Evolutionary conservation across 352 stramenopile genomes (phyloP), one percentile per base, ranked within the genome.

Genomic region (Phytophthora foliorum): DNA sequence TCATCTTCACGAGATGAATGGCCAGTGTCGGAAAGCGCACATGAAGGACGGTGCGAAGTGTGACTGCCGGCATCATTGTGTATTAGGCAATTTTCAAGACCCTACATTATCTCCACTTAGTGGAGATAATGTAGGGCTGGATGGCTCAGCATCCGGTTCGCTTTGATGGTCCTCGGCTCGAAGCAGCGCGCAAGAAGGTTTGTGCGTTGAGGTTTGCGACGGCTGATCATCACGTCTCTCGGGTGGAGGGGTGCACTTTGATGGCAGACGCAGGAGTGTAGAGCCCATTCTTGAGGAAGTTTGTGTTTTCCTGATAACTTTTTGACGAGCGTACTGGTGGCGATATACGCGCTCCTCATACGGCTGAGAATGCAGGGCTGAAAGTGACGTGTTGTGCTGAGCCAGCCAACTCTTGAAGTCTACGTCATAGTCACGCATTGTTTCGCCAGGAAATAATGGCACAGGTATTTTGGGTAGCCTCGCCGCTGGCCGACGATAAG

Each of bases 381-480:
- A 42, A 21, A 60, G 19, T 3, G 16, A 32, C 16, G 24, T 10
- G 29, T 36, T 46, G 25, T 49, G 36, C 50, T 36, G 10, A 21
- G 8, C 9, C 5, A 60, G 38, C 50, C 59, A 67, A 5, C 2
- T n/a, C n/a, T n/a, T 13, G 34, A 77, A 74, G 3, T 13, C 10
- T 5, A 8, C 6, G 29, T 77, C 63, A 42, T 66, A 70, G 24
- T 65, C 36, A 19, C 34, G 53, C 1, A 45, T 32, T 2, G 11
- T 55, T 31, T 77, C 63, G 10, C 46, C 59, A 38, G 54, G 29
- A 29, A 44, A 54, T 19, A 74, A 52, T 13, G 66, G 57, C 34
- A 74, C 66, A 17, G 66, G 57, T 14, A 74, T 60, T 31, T 32
- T 57, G 11, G 50, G 8, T 57, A 44, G 29, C 31, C 31, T 45